Base-by-base conservation (phyloP, 164 flowering plant species). In the Stephania cephalantha region DNA sequence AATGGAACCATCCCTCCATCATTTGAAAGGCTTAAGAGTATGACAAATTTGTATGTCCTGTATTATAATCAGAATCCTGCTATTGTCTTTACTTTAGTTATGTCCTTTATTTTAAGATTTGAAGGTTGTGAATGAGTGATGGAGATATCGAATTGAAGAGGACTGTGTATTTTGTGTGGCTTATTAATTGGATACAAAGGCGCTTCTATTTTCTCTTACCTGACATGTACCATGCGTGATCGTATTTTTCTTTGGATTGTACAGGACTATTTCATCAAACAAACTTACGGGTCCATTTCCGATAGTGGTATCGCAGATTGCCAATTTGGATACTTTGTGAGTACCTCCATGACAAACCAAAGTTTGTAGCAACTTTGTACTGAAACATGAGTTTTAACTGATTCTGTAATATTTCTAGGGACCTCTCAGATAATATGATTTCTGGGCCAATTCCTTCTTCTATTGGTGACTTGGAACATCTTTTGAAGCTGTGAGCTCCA, bases 401-500 rank as follows among this genome's bases (percentile, higher is more conserved):
- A 29, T 29, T 75, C 42, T 35, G 44, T 68, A 42, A 55, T 78
- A n/a, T 53, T 1, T 25, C 17, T 83, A 95, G 99, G 84, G 98
- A 95, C 77, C 78, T 95, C 48, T 95, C 99, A 13, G 79, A 85
- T 64, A 95, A 95, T 81, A 85, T 75, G 74, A 85, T 95, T 48
- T 85, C 80, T 78, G 99, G 99, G 20, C 30, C 86, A 22, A 90
- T 95, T 73, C 97, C 99, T 68, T 82, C 89, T 72, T 83, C 99
- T 2, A 77, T 95, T 77, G 99, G 99, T 76, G 96, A 93, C 73
- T 82, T 95, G 87, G 99, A 95, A 70, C 99, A 95, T 83, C 96
- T 95, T 71, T 83, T 93, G 18, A 95, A 88, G 82, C 83, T 95
- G 99, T 95, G 77, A 89, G 95, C 85, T 30, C 30, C 35, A 35